Evolutionary conservation across 108 stramenopile species (phyloP), one percentile per base, ranked within the genome.

Genomic region (Nitzschia inconspicua): DNA sequence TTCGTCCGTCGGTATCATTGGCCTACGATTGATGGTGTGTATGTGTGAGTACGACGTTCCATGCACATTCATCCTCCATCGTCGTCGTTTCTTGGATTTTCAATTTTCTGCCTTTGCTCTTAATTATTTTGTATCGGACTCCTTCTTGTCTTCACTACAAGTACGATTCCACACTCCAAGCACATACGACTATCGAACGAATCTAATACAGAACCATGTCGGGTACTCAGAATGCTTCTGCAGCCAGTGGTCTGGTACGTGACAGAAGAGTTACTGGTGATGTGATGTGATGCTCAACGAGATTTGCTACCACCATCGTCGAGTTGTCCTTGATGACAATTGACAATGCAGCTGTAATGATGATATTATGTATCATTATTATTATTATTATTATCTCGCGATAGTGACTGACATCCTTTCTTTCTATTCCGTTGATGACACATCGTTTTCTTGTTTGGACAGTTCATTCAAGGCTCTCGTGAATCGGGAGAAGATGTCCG

Each of bases 401-500:
- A 10, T 43, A 4, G 25, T 46, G 8, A 11, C 36, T 10, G 11
- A 10, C 11, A 10, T 8, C 36, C 8, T 37, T 37, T 8, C 36
- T 37, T 37, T 11, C 11, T 37, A 10, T 37, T 37, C 36, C 11
- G 9, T 10, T 37, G 8, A 37, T 11, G 11, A 37, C 48, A 28
- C 19, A 49, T 3, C 27, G 3, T n/a, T 29, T 5, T 49, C 16
- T 49, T 54, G 34, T 44, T 34, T 27, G 32, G 39, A 10, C 42
- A 91, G 88, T 94, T 94, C 63, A 70, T 94, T 47, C 82, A 85
- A 55, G 93, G 93, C 11, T 68, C 82, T 20, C 77, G 93, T 13
- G 93, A 94, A 76, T 79, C 88, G 16, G 95, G 92, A 35, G 82
- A 91, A 66, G 97, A 98, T 66, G 97, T 98, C 44, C 86, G 97